Conservation (phyloP, 2,329 filamentous ascomycete genomes). For the Fusarium hainanense region DNA sequence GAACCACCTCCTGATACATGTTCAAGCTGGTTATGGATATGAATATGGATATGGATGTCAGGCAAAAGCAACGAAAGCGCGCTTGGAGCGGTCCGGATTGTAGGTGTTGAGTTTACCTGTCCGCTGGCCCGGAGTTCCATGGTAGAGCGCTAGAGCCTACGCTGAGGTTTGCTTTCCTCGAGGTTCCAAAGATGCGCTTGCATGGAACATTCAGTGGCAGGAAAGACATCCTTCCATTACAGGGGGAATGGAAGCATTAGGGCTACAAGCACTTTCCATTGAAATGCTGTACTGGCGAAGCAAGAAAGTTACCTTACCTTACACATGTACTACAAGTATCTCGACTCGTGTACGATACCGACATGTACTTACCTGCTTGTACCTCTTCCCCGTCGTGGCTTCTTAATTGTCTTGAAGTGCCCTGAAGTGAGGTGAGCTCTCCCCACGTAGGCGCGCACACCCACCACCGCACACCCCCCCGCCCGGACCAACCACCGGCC, state of each 20-base stretch:
- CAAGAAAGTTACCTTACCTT: not conserved
- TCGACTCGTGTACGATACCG: conserved; percentile 8
- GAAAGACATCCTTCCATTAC: not conserved
- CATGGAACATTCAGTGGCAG: conserved; percentile 16
- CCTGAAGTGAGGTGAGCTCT: not conserved
- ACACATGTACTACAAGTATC: conserved; percentile 15
- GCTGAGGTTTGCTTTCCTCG: not conserved
- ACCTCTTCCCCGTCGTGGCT: conserved; percentile 14
- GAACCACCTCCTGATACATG: not conserved
- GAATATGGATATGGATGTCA: not conserved
- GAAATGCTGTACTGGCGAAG: not conserved
- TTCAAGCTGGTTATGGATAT: not conserved
- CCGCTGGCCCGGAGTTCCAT: conserved; percentile 42
- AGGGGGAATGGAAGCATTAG: not conserved
- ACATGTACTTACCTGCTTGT: conserved; percentile 11
- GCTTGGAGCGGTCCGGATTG: conserved; percentile 40
- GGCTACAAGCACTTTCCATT: conserved; percentile 1
- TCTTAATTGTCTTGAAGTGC: not conserved
- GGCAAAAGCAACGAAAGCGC: conserved; percentile 16
- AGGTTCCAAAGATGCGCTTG: conserved; percentile 23
- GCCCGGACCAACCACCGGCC: conserved; percentile 46
- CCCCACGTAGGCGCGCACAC: conserved; percentile 9
- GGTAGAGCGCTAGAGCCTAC: conserved; percentile 35
- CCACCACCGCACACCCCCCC: conserved; percentile 22
- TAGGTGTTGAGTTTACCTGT: conserved; percentile 5